A percentile compares a stretch with the other conserved stretches of the same genome.
These are phyloP conservation scores for Lipomyces sp. DNA, from an alignment of 805 yeast species.

Conservation along the genomic window DNA sequence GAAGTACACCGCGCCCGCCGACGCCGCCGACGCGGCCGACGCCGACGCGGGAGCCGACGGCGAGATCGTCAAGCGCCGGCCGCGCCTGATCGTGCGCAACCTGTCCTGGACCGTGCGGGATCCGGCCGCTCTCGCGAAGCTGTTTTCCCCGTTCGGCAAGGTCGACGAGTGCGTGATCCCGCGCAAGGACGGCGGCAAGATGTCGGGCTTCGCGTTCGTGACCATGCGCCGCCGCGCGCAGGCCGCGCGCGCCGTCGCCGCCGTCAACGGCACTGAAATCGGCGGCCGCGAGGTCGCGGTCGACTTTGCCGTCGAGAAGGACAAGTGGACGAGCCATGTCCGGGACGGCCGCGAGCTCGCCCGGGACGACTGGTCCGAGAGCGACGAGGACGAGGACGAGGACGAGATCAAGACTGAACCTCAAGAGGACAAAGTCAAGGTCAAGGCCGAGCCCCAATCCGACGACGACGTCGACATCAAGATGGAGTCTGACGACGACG, in stretches of 20 bases:
- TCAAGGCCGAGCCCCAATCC: slow-evolving; percentile 38
- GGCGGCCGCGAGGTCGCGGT: slow-evolving; percentile 91
- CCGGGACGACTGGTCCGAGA: slow-evolving; percentile 41
- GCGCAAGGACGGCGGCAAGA: slow-evolving; percentile 76
- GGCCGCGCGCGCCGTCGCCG: slow-evolving; percentile 80
- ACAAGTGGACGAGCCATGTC: slow-evolving; percentile 64
- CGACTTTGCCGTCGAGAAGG: slow-evolving; percentile 86
- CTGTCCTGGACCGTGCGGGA: slow-evolving; percentile 94
- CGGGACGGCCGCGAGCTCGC: slow-evolving; percentile 45
- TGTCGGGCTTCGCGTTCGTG: slow-evolving; percentile 94
- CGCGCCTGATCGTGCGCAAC: slow-evolving; percentile 84
- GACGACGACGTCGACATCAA: slow-evolving; percentile 41
- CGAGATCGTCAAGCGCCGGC: slow-evolving; percentile 69
- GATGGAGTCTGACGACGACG: slow-evolving; percentile 36
- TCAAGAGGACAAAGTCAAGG: slow-evolving; percentile 38
- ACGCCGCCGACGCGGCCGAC: slow-evolving; percentile 3
- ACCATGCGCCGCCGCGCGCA: slow-evolving; percentile 75
- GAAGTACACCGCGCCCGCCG: background rate
- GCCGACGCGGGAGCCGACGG: slow-evolving; percentile 35
- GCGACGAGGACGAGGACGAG: slow-evolving; percentile 39
- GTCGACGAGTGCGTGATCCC: slow-evolving; percentile 90
- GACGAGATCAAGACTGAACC: slow-evolving; percentile 37
- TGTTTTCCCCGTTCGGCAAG: slow-evolving; percentile 75
- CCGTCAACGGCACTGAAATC: slow-evolving; percentile 67
- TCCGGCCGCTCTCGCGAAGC: slow-evolving; percentile 63